These are phyloP conservation scores for Aphanomyces stellatus DNA, from an alignment of 352 stramenopile genomes.

Conservation along the genomic window DNA sequence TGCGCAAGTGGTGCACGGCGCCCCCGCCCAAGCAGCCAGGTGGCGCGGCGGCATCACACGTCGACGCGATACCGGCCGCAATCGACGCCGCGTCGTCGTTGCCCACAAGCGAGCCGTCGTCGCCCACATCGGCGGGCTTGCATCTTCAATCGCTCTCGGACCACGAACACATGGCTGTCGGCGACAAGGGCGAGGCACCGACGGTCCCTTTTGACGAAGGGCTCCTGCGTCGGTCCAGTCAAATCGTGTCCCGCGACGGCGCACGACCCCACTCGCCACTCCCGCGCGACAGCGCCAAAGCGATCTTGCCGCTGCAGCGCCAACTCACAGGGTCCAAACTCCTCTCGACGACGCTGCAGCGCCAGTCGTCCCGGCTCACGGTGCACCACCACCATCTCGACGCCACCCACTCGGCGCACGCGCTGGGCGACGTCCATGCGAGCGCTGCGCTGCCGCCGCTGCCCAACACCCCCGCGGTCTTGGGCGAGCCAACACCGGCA, in stretches of 20 bases:
- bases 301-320: neutral
- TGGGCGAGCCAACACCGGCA: too few species aligned
- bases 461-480: too few species aligned
- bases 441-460: too few species aligned
- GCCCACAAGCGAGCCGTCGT: too few species aligned
- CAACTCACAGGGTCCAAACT: neutral
- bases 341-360: neutral
- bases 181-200: neutral
- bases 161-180: neutral
- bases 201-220: neutral
- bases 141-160: slow-evolving; percentile 4
- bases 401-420: too few species aligned
- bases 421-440: too few species aligned
- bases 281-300: neutral
- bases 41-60: neutral
- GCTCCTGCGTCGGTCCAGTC: neutral
- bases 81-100: too few species aligned
- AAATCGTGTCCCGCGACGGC: too few species aligned
- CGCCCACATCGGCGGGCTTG: too few species aligned
- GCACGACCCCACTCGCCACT: neutral
- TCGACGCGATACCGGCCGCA: too few species aligned
- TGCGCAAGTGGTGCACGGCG: slow-evolving; percentile 40
- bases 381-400: too few species aligned
- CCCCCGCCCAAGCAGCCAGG: neutral
- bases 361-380: too few species aligned